Base-by-base conservation (phyloP, 148 eudicot species). In the Diospyros kaki region DNA sequence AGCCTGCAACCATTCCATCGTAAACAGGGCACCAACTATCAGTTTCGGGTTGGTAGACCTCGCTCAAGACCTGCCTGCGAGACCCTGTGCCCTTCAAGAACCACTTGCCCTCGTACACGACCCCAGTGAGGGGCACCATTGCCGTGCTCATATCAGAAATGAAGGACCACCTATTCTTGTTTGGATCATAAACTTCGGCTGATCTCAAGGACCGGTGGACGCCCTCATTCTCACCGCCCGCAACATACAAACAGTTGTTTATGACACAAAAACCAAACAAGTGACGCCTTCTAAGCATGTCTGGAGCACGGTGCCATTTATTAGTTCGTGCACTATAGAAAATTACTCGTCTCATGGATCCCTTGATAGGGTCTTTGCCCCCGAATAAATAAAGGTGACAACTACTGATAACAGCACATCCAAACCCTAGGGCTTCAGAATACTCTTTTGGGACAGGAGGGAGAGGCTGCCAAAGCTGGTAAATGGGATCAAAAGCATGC, bases 231-330 rank as follows among this genome's bases (percentile, higher is more conserved):
- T 93, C 97, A 2, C 98, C 98, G 14, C 98, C 98, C 2, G 97
- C 98, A 40, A 95, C 97, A 73, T 92, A 95, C 66, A 95, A 82
- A 71, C 97, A 88, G 81, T 95, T 95, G 85, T 95, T 92, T 63
- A 92, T 90, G 17, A 94, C 97, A 81, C 97, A 91, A 12, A 93
- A 88, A 15, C 98, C 98, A 44, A 90, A 94, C 77, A 91, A 88
- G 78, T 94, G 96, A 52, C 98, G 80, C 38, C 90, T 78, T 17
- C 97, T 78, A 41, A 92, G 86, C 98, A 94, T 94, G 72, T 94
- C 98, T 0, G 96, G 98, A 46, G 98, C 97, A 9, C 98, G 87
- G 71, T 86, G 97, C 98, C 98, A 94, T 76, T 94, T 94, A 75
- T 94, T 94, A 15, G 92, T 92, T 66, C 98, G 72, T 4, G 97